Conservation (phyloP, 2,329 filamentous ascomycete species). For the Colletotrichum lupini region DNA sequence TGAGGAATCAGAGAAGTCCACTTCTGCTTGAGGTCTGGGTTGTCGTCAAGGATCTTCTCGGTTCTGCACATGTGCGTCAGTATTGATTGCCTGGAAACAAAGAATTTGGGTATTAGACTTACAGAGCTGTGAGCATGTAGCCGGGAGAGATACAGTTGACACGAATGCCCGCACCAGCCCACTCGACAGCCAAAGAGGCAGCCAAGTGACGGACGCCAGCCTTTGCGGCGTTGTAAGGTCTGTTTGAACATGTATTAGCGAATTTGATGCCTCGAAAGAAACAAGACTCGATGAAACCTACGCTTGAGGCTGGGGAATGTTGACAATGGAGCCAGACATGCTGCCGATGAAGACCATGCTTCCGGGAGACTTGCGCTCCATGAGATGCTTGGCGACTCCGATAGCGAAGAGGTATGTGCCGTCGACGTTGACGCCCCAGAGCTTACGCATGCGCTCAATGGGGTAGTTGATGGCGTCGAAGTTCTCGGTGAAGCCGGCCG, state of each 20-base stretch:
- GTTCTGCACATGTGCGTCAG: constrained; percentile 65
- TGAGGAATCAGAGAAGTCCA: constrained; percentile 94
- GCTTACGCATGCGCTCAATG: constrained; percentile 88
- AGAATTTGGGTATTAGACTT: constrained; percentile 51
- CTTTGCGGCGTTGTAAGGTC: constrained; percentile 92
- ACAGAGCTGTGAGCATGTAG: constrained; percentile 96
- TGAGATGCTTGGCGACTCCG: constrained; percentile 86
- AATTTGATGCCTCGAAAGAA: neutral
- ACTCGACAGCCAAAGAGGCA: constrained; percentile 90
- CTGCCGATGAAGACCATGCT: constrained; percentile 95
- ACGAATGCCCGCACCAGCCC: constrained; percentile 87
- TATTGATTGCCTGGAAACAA: neutral
- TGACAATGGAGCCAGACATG: constrained; percentile 95
- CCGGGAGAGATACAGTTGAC: constrained; percentile 97
- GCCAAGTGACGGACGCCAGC: constrained; percentile 91
- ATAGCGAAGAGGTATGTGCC: constrained; percentile 92
- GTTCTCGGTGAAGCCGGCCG: constrained; percentile 97
- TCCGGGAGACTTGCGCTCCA: constrained; percentile 81
- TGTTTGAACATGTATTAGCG: constrained; percentile 39
- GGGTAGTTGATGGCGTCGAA: constrained; percentile 93
- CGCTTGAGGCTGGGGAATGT: constrained; percentile 93
- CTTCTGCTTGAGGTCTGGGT: constrained; percentile 87
- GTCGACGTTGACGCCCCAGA: constrained; percentile 94
- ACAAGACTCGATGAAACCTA: constrained; percentile 45
- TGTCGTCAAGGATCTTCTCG: constrained; percentile 93